Conservation (phyloP, 495 filamentous ascomycete species). For the Penicillium ochrochloron region DNA sequence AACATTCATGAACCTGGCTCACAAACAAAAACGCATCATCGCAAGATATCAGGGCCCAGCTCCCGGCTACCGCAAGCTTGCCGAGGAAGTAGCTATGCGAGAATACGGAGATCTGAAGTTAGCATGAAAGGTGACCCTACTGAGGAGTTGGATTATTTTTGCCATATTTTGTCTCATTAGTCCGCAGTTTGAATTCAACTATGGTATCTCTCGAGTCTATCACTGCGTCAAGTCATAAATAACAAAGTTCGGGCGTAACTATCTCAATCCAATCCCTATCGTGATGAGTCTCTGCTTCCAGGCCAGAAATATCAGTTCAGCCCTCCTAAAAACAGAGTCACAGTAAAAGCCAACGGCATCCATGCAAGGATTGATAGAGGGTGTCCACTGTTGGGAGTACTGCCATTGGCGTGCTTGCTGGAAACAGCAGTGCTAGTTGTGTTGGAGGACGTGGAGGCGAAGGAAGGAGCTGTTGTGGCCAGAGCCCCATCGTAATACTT, state of each 20-base stretch:
- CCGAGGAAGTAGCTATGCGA: constrained; percentile 22
- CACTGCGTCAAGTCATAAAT: background rate
- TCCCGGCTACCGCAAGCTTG: constrained; percentile 25
- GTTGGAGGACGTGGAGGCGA: background rate
- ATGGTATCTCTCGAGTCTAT: constrained; percentile 1
- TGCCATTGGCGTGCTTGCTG: background rate
- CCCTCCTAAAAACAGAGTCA: background rate
- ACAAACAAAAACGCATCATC: constrained; percentile 42
- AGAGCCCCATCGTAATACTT: background rate
- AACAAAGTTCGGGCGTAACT: background rate
- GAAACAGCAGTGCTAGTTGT: background rate
- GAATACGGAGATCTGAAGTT: constrained; percentile 27
- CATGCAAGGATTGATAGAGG: background rate
- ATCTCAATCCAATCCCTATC: background rate
- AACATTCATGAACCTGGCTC: constrained; percentile 42
- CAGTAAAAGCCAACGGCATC: background rate
- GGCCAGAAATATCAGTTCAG: background rate
- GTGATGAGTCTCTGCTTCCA: background rate
- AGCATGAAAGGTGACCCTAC: background rate
- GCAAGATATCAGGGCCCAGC: constrained; percentile 37
- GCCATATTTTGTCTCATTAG: background rate
- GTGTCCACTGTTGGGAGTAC: background rate
- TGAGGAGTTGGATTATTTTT: background rate
- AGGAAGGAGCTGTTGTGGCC: constrained; percentile 2
- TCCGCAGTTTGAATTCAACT: background rate